Evolutionary conservation across 352 stramenopile genomes (phyloP), one percentile per base, ranked within the genome.

Genomic region (Pythium folliculosum): DNA sequence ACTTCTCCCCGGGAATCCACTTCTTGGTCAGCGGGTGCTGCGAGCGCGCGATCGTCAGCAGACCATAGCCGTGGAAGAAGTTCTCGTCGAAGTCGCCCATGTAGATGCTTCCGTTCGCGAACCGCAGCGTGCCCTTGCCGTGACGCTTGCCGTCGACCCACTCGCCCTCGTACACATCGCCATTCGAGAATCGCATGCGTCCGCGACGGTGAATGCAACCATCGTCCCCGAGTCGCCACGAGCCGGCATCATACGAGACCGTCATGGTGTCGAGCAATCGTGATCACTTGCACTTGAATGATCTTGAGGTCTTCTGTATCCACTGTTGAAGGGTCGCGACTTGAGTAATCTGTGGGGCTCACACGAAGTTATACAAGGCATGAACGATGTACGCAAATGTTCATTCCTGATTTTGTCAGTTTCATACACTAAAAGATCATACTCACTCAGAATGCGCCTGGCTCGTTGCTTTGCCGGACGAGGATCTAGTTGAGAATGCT

Each of bases 111-210:
- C 70, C 75, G 30, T 73, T 71, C 1, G 61, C 70, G 40, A 92
- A 87, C 16, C 70, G 85, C 47, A 92, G 54, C 13, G 72, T 76
- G 25, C 82, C 84, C 59, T 80, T 73, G 19, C 86, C 84, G 47
- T 92, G 81, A 47, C 84, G 82, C 71, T 92, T 89, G 65, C 83
- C 82, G 60, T 95, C 73, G 27, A 92, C 77, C 90, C 90, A 96
- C 59, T 96, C 88, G 60, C 90, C 86, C 27, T 91, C 84, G 65
- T 95, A 97, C 10, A 88, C 51, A 48, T 96, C 90, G 8, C 88
- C 87, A 45, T 77, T 95, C 5, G 82, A 77, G 57, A 85, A 89
- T 37, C 88, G 86, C 21, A 96, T 69, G 10, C 78, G 77, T 7
- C 86, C 85, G 30, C 72, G 80, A 7, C 89, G 78, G 63, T 92